These are phyloP conservation scores for Linum tenue DNA, from an alignment of 345 rosid species.

Conservation along the genomic window DNA sequence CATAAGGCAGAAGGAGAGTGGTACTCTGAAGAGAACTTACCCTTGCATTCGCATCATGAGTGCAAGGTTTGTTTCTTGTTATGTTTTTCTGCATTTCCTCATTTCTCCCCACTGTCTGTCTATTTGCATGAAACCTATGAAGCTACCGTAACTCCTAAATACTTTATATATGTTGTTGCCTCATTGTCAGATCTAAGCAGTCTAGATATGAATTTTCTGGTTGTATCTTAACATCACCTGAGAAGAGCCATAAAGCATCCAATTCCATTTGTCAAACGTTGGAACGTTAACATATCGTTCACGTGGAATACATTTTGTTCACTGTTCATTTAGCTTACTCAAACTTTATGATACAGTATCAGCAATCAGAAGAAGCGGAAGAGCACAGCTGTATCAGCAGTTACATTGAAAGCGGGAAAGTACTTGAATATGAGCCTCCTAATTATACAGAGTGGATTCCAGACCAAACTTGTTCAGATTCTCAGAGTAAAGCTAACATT, in stretches of 20 bases:
- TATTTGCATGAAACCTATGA: no score
- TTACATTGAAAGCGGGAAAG: constrained; percentile 31
- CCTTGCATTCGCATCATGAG: constrained; percentile 20
- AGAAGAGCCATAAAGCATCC: no score
- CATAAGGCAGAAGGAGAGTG: constrained; percentile 27
- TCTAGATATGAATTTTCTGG: no score
- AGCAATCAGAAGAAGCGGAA: constrained; percentile 27
- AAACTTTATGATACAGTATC: constrained; percentile 16
- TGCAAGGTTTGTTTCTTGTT: constrained; percentile 48
- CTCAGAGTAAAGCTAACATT: constrained; percentile 7
- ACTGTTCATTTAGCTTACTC: constrained; percentile 3
- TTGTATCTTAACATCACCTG: no score
- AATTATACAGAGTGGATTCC: constrained; percentile 28
- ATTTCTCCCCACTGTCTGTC: no score
- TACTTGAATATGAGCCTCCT: constrained; percentile 25
- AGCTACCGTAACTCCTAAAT: no score
- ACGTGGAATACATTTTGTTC: no score
- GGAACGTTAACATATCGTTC: no score
- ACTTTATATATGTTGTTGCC: no score
- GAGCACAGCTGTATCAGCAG: constrained; percentile 36
- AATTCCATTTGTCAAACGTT: no score
- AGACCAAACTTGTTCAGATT: constrained; percentile 31
- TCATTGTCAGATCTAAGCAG: no score
- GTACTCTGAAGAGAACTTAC: constrained; percentile 25
- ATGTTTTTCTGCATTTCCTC: neutral